A percentile compares a stretch with the other conserved stretches of the same genome.
Conservation (phyloP, 2,329 filamentous ascomycete genomes). For the Xylariales sp. region DNA sequence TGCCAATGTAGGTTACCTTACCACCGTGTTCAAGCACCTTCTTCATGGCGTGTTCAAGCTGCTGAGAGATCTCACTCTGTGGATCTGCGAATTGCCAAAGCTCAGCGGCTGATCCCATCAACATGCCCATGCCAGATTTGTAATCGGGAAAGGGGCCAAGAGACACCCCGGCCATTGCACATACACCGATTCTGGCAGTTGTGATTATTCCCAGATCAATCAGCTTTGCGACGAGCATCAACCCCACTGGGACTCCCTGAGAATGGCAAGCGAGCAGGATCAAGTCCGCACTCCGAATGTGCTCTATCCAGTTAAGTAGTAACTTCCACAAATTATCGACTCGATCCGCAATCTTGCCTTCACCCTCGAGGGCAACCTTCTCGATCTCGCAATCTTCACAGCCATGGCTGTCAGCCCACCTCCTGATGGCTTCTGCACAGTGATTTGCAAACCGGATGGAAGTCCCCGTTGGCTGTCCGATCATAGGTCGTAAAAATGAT, state of each 20-base stretch:
- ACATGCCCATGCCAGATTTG: constrained; percentile 76
- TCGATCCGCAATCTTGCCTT: constrained; percentile 84
- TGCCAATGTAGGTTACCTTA: constrained; percentile 82
- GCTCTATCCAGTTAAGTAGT: constrained; percentile 89
- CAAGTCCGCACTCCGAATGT: constrained; percentile 81
- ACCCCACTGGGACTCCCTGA: constrained; percentile 87
- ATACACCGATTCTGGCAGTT: constrained; percentile 74
- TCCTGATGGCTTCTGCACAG: constrained; percentile 74
- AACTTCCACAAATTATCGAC: constrained; percentile 94
- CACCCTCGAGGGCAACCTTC: constrained; percentile 90
- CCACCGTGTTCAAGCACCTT: constrained; percentile 73
- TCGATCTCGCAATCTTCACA: constrained; percentile 78
- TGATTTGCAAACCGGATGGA: constrained; percentile 90
- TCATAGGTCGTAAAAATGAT: constrained; percentile 77
- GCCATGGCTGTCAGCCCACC: constrained; percentile 73
- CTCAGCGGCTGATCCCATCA: constrained; percentile 88
- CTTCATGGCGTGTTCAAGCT: constrained; percentile 73
- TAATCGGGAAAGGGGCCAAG: constrained; percentile 91
- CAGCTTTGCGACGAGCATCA: constrained; percentile 89
- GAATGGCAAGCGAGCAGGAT: constrained; percentile 91
- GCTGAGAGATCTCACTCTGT: constrained; percentile 74
- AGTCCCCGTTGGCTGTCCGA: constrained; percentile 92
- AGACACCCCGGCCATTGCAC: constrained; percentile 83
- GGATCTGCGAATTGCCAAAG: constrained; percentile 89
- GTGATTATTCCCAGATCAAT: constrained; percentile 85